Conservation (phyloP, 106 monocot genomes). For the Acorus calamus region DNA sequence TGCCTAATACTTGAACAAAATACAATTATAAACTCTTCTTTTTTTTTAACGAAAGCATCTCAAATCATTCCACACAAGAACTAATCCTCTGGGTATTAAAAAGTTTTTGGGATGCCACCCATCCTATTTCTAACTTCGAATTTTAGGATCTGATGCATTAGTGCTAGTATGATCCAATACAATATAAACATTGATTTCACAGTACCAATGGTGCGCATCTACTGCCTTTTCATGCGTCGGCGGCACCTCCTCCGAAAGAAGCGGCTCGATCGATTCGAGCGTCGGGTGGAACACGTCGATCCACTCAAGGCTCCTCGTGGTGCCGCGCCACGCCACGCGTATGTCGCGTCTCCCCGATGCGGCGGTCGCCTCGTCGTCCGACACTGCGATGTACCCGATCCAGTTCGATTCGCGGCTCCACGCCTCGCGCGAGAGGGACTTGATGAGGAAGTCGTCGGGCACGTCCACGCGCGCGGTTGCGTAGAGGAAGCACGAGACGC, state of each 20-base stretch:
- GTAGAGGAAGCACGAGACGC: conserved; percentile 26
- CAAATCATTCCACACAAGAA: no score
- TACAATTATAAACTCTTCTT: no score
- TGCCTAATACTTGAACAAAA: no score
- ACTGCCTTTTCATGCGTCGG: neutral
- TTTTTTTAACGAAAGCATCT: no score
- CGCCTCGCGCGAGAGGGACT: conserved; percentile 27
- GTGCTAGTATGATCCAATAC: no score
- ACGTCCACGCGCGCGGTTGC: conserved; percentile 29
- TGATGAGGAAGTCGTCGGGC: conserved; percentile 16
- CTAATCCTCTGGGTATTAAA: no score
- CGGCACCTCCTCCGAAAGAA: conserved; percentile 6
- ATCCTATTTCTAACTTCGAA: no score
- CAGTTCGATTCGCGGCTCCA: conserved; percentile 54
- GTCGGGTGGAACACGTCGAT: conserved; percentile 30
- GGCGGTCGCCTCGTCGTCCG: conserved; percentile 14
- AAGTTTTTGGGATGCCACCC: no score
- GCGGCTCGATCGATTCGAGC: conserved; percentile 12
- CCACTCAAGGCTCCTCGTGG: conserved; percentile 37
- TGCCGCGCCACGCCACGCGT: conserved; percentile 44
- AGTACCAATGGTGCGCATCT: no score
- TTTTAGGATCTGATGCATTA: no score
- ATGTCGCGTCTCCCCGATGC: conserved; percentile 34
- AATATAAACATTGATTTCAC: no score
- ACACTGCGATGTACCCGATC: conserved; percentile 43